A percentile compares a stretch with the other conserved stretches of the same genome.
Conservation (phyloP, 192 early-diverging fungal species). For the Backusella parvicylindrica region DNA sequence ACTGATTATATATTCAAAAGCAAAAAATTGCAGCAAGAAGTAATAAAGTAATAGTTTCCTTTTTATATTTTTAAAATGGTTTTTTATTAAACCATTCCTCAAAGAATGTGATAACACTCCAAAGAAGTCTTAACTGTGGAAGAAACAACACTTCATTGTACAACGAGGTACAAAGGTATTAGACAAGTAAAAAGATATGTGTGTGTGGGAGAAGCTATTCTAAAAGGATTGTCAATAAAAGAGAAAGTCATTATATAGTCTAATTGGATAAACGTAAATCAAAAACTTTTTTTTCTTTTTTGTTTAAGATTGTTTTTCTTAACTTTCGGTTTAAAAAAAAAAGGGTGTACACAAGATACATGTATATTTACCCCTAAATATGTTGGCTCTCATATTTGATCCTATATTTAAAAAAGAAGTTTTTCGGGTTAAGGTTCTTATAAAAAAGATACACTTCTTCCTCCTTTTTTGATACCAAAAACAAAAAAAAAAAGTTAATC, state of each 20-base stretch:
- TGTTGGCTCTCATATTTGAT: background rate
- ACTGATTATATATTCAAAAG: background rate
- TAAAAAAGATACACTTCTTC: background rate
- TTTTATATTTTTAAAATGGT: background rate
- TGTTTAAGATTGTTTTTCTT: background rate
- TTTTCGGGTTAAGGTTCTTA: background rate
- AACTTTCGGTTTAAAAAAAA: background rate
- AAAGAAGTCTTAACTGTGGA: background rate
- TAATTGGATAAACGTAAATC: background rate
- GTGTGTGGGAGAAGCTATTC: background rate
- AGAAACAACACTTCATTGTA: background rate
- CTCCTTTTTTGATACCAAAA: background rate
- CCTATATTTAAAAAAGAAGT: background rate
- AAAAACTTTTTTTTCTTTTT: background rate
- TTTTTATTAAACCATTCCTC: background rate
- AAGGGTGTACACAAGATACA: background rate
- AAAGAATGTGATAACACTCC: background rate
- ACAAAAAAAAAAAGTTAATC: background rate
- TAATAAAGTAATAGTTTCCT: background rate
- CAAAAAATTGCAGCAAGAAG: background rate
- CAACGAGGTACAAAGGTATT: slow-evolving; percentile 1
- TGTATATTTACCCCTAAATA: background rate
- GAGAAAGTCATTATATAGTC: background rate
- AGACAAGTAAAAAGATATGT: background rate
- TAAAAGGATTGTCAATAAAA: background rate